Percentiles rank a stretch among this genome's conserved stretches.
Evolutionary conservation across 2,329 filamentous ascomycete species (phyloP).

Genomic region (Endoconidiophora laricicola): DNA sequence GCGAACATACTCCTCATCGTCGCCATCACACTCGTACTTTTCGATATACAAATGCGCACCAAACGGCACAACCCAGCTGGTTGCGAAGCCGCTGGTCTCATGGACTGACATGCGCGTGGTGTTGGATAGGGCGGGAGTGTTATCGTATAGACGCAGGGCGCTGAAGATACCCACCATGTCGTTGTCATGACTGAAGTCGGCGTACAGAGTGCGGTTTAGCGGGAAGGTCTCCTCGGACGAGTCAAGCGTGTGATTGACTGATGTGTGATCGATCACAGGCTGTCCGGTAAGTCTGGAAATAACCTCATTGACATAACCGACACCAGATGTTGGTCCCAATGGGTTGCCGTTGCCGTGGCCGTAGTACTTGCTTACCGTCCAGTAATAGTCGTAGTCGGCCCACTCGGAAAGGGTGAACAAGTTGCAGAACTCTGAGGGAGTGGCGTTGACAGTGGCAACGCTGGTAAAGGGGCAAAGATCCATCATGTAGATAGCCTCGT

Average conservation of each 20-base stretch:
- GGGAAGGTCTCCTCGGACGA: slow-evolving; percentile 53
- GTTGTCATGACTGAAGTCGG: slow-evolving; percentile 88
- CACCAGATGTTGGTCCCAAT: slow-evolving; percentile 68
- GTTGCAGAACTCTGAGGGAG: slow-evolving; percentile 53
- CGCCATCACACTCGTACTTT: slow-evolving; percentile 53
- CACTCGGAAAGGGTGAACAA: slow-evolving; percentile 63
- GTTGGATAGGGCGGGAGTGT: slow-evolving; percentile 36
- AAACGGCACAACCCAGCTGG: slow-evolving; percentile 71
- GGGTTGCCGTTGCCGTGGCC: slow-evolving; percentile 60
- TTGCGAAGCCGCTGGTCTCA: slow-evolving; percentile 50
- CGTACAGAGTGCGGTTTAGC: slow-evolving; percentile 51
- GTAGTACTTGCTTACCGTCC: slow-evolving; percentile 72
- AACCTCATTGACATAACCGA: slow-evolving; percentile 78
- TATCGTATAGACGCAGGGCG: slow-evolving; percentile 64
- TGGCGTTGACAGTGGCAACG: slow-evolving; percentile 40
- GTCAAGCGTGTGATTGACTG: slow-evolving; percentile 65
- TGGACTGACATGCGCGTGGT: slow-evolving; percentile 31
- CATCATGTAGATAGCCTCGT: slow-evolving; percentile 60
- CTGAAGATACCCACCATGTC: slow-evolving; percentile 62
- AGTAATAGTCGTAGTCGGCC: slow-evolving; percentile 64
- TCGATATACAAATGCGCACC: slow-evolving; percentile 69
- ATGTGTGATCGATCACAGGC: slow-evolving; percentile 56
- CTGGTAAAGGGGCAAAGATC: slow-evolving; percentile 78
- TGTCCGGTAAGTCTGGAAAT: slow-evolving; percentile 57
- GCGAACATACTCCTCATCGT: slow-evolving; percentile 55